Conservation (phyloP, 352 stramenopile species). For the Phytophthora tentaculata region DNA sequence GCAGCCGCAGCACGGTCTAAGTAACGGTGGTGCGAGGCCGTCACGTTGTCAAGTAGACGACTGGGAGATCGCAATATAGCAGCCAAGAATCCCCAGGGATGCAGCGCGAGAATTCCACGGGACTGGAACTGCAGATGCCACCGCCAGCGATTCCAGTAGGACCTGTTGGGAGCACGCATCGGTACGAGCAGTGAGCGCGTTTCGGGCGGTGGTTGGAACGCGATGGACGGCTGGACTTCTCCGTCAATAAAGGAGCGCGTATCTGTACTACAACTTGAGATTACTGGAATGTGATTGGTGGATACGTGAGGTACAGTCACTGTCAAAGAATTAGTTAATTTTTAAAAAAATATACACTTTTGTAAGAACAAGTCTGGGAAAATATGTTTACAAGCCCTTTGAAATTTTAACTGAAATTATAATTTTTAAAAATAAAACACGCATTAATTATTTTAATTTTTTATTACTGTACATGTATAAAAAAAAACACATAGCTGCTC, state of each 20-base stretch:
- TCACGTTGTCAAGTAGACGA: slow-evolving; percentile 65
- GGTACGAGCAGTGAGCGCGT: background rate
- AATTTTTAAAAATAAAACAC: too few relatives aligned
- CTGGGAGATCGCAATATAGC: slow-evolving; percentile 63
- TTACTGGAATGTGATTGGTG: background rate
- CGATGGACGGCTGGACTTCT: background rate
- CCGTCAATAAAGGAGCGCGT: background rate
- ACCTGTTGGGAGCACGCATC: slow-evolving; percentile 17
- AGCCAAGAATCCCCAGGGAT: slow-evolving; percentile 70
- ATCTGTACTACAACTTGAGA: slow-evolving; percentile 1
- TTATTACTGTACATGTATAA: too few relatives aligned
- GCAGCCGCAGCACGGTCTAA: slow-evolving; percentile 70
- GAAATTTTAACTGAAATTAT: too few relatives aligned
- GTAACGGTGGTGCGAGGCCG: slow-evolving; percentile 68
- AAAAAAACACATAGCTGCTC: too few relatives aligned
- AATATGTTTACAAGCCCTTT: too few relatives aligned
- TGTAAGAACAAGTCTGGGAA: too few relatives aligned
- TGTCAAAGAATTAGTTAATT: too few relatives aligned
- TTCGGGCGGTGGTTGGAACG: background rate
- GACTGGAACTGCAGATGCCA: slow-evolving; percentile 37
- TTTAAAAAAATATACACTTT: too few relatives aligned
- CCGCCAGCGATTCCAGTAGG: slow-evolving; percentile 15
- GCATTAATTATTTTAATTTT: too few relatives aligned
- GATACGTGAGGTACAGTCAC: background rate
- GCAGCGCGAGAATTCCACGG: slow-evolving; percentile 29